These are phyloP conservation scores for Immersiporthe knoxdaviesiana DNA, from an alignment of 2,329 filamentous ascomycete genomes.

Conservation along the genomic window DNA sequence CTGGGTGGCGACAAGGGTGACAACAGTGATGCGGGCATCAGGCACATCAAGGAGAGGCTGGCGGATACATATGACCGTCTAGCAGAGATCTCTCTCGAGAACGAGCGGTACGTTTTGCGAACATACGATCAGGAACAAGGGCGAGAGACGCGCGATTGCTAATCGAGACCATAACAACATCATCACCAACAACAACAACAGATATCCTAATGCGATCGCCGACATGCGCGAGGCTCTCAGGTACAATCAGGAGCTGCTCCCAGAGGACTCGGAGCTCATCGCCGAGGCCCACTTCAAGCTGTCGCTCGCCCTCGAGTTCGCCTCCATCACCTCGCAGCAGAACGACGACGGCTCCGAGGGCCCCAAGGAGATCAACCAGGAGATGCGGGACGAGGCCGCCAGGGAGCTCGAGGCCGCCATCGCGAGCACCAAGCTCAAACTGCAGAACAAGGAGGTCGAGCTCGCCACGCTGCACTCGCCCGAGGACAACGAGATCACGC, in stretches of 20 bases:
- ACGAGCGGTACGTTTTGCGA: constrained; percentile 67
- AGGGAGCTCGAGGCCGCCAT: constrained; percentile 75
- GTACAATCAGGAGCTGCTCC: constrained; percentile 78
- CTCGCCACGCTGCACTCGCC: constrained; percentile 65
- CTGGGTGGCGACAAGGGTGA: constrained; percentile 40
- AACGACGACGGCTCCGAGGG: constrained; percentile 47
- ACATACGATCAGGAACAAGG: background rate
- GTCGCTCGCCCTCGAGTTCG: constrained; percentile 91
- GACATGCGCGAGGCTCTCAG: constrained; percentile 79
- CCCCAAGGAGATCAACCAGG: constrained; percentile 65
- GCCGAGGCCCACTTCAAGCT: constrained; percentile 97
- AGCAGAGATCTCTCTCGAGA: constrained; percentile 95
- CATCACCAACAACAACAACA: no score
- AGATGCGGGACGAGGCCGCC: constrained; percentile 71
- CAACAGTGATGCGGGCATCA: constrained; percentile 42
- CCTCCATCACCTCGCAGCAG: constrained; percentile 70
- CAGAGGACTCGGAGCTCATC: constrained; percentile 79
- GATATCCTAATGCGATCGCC: constrained; percentile 81
- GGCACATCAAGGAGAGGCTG: constrained; percentile 79
- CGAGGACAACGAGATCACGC: constrained; percentile 67
- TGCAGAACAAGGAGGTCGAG: constrained; percentile 70
- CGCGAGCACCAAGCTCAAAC: constrained; percentile 70
- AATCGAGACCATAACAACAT: constrained; percentile 36
- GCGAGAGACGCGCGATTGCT: background rate
- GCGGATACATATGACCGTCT: constrained; percentile 94